These are phyloP conservation scores for Podaxis pistillaris DNA, from an alignment of 768 basidiomycete species.

Conservation along the genomic window DNA sequence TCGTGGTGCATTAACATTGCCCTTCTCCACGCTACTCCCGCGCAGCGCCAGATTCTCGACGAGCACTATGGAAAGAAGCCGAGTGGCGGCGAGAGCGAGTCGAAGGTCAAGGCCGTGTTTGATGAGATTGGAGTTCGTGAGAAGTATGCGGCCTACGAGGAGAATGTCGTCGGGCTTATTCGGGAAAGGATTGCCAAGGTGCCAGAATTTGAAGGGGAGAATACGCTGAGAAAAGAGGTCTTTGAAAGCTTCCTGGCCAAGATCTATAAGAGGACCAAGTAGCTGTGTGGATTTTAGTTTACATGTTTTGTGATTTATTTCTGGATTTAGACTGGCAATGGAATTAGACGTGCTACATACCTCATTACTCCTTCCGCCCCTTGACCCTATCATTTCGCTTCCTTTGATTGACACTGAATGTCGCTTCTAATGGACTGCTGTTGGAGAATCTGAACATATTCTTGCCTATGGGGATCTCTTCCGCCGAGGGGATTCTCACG, in stretches of 20 bases:
- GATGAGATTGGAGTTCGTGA: slow-evolving; percentile 63
- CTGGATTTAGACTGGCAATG: too few relatives aligned
- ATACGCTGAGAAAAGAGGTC: slow-evolving; percentile 55
- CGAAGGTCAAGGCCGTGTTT: slow-evolving; percentile 57
- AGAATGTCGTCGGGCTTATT: slow-evolving; percentile 62
- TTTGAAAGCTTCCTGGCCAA: slow-evolving; percentile 87
- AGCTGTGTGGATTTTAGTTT: slow-evolving; percentile 13
- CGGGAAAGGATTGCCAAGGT: slow-evolving; percentile 70
- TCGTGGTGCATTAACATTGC: slow-evolving; percentile 95
- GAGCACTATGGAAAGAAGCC: slow-evolving; percentile 53
- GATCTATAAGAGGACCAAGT: slow-evolving; percentile 70
- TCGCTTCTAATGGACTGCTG: too few relatives aligned
- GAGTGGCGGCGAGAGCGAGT: slow-evolving; percentile 48
- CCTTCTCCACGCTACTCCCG: slow-evolving; percentile 51
- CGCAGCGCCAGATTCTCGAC: slow-evolving; percentile 58
- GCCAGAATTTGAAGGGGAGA: slow-evolving; percentile 53
- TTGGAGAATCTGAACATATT: too few relatives aligned
- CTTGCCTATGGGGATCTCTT: too few relatives aligned
- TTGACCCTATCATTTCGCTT: too few relatives aligned
- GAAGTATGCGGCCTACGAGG: slow-evolving; percentile 79
- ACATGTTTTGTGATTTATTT: not conserved
- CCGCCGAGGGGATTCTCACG: too few relatives aligned
- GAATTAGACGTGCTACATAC: too few relatives aligned
- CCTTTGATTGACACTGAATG: too few relatives aligned
- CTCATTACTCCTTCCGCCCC: too few relatives aligned